phyloP scores from a whole-genome alignment of 1,284 basidiomycete genomes.

The Butyriboletus appendiculatus region DNA sequence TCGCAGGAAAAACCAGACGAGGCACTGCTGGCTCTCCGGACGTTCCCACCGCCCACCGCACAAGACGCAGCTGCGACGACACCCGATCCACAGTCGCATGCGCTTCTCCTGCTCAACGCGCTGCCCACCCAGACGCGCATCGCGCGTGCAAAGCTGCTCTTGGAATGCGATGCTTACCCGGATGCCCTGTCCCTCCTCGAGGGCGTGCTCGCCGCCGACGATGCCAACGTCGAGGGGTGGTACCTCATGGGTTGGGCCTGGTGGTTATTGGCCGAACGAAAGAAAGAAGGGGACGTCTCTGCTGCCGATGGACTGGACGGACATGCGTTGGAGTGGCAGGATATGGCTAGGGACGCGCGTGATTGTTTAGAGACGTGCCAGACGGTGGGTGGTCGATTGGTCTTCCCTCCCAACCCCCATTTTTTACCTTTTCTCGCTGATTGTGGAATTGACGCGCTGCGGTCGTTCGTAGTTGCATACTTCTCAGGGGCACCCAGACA shows the following conservation, averaged over 20 bases:
- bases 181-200: constrained; percentile 76
- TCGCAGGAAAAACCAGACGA: constrained; percentile 86
- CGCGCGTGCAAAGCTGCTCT: constrained; percentile 77
- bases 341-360: constrained; percentile 78
- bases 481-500: constrained; percentile 74
- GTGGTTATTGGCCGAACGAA: constrained; percentile 75
- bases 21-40: constrained; percentile 51
- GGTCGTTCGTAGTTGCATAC: constrained; percentile 60
- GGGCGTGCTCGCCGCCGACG: constrained; percentile 80
- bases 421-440: background rate
- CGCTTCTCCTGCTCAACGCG: constrained; percentile 40
- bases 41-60: constrained; percentile 41
- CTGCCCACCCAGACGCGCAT: constrained; percentile 78
- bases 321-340: constrained; percentile 69
- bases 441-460: background rate
- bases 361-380: constrained; percentile 85
- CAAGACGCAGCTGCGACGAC: background rate
- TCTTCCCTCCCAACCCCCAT: background rate
- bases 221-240: constrained; percentile 90
- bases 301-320: constrained; percentile 32
- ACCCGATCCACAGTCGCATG: constrained; percentile 14
- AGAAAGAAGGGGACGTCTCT: constrained; percentile 54
- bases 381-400: constrained; percentile 50
- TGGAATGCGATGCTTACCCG: constrained; percentile 71
- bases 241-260: constrained; percentile 97